Evolutionary conservation across 331 rosid species (phyloP).

Genomic region (Erythrophleum ivorense): DNA sequence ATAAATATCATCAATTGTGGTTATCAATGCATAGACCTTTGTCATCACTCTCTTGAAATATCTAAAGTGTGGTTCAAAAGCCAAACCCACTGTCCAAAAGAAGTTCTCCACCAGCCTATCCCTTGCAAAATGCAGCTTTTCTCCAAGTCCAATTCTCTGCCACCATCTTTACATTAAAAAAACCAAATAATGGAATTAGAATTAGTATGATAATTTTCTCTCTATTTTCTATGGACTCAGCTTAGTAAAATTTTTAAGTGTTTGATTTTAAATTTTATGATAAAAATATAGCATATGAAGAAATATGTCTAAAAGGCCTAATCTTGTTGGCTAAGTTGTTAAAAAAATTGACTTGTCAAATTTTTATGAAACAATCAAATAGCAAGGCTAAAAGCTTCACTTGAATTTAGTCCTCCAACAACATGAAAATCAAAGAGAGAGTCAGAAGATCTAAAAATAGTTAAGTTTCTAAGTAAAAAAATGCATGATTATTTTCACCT

Average conservation of each 20-base stretch:
- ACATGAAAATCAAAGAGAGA: neutral
- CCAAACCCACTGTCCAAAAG: neutral
- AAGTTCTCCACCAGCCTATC: neutral
- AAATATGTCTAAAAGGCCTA: neutral
- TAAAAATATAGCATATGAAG: neutral
- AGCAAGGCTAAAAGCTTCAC: too few relatives aligned
- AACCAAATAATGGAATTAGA: neutral
- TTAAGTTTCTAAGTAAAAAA: too few relatives aligned
- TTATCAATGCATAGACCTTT: neutral
- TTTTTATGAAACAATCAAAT: too few relatives aligned
- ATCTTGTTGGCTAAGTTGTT: neutral
- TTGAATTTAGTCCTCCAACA: too few relatives aligned
- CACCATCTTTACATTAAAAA: neutral
- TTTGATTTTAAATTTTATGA: neutral
- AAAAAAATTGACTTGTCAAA: too few relatives aligned
- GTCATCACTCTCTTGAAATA: neutral
- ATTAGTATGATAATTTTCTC: neutral
- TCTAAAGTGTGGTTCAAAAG: neutral
- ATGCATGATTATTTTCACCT: neutral
- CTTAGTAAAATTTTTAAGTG: neutral
- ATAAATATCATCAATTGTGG: neutral
- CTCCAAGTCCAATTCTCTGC: neutral
- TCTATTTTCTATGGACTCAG: neutral
- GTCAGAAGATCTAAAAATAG: neutral
- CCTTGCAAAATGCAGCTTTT: slow-evolving; percentile 3